These are phyloP conservation scores for Quercus berberidifolia DNA, from an alignment of 306 rosid species.

Conservation along the genomic window DNA sequence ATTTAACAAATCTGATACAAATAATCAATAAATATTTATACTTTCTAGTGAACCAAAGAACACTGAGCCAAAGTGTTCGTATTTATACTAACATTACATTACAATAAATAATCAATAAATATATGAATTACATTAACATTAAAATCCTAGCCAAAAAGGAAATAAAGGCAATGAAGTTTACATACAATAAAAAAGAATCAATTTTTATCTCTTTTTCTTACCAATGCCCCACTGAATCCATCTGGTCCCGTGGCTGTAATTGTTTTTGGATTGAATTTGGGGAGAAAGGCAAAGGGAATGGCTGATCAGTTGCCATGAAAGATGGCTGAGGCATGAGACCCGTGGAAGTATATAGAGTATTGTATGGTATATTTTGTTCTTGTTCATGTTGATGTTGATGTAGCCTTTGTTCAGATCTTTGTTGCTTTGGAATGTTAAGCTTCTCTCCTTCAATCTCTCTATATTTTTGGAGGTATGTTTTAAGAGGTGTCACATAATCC, in stretches of 20 bases:
- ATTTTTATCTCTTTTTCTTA: background rate
- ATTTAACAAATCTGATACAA: background rate
- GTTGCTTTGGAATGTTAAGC: conserved; percentile 59
- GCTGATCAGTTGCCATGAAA: conserved; percentile 47
- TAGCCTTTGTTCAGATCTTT: conserved; percentile 36
- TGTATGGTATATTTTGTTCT: conserved; percentile 1
- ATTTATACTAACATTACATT: background rate
- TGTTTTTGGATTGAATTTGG: conserved; percentile 55
- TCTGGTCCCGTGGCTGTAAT: conserved; percentile 47
- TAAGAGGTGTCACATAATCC: conserved; percentile 55
- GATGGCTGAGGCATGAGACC: conserved; percentile 47
- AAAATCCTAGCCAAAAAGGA: background rate
- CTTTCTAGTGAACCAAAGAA: background rate
- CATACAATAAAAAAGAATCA: background rate
- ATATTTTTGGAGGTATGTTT: conserved; percentile 58
- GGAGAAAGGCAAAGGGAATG: conserved; percentile 49
- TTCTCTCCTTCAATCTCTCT: conserved; percentile 71
- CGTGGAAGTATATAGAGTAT: conserved; percentile 41
- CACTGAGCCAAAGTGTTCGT: background rate
- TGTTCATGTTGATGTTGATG: conserved; percentile 35
- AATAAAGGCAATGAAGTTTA: background rate
- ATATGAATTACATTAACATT: background rate
- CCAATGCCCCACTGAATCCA: conserved; percentile 48
- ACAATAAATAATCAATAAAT: background rate
- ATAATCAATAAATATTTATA: background rate